Percentiles rank a stretch among this genome's conserved stretches.
Conservation (phyloP, 2,329 filamentous ascomycete genomes). For the Neoascochyta sp. region DNA sequence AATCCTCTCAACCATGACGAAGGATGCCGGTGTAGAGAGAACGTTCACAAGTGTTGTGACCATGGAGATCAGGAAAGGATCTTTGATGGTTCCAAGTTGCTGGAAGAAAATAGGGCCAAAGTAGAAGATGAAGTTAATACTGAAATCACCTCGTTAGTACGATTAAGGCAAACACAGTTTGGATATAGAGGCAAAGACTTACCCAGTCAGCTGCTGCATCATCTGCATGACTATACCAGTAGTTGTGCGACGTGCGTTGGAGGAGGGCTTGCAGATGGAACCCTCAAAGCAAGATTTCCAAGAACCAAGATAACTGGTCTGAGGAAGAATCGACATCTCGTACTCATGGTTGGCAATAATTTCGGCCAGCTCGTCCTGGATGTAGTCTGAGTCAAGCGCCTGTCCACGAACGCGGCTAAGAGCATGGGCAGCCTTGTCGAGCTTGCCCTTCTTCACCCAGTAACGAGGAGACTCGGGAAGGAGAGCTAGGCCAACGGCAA, state of each 20-base stretch:
- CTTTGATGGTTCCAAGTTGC: constrained; percentile 64
- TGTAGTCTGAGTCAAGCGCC: constrained; percentile 68
- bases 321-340: constrained; percentile 58
- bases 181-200: not conserved
- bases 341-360: constrained; percentile 92
- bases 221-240: constrained; percentile 49
- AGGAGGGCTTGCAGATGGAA: constrained; percentile 48
- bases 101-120: constrained; percentile 77
- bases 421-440: constrained; percentile 62
- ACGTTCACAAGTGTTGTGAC: constrained; percentile 89
- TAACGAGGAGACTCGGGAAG: constrained; percentile 85
- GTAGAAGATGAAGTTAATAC: constrained; percentile 83
- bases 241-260: constrained; percentile 48
- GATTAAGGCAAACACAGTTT: not conserved
- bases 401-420: constrained; percentile 73
- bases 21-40: constrained; percentile 76
- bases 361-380: constrained; percentile 77
- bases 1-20: constrained; percentile 77
- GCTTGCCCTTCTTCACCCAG: constrained; percentile 73
- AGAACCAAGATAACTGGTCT: constrained; percentile 42
- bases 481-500: constrained; percentile 66
- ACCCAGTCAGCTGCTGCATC: constrained; percentile 59
- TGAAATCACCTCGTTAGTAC: not conserved
- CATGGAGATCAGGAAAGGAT: constrained; percentile 80
- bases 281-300: constrained; percentile 66